phyloP scores from a whole-genome alignment of 2,329 filamentous ascomycete species.

The Phialemoniopsis sp. region DNA sequence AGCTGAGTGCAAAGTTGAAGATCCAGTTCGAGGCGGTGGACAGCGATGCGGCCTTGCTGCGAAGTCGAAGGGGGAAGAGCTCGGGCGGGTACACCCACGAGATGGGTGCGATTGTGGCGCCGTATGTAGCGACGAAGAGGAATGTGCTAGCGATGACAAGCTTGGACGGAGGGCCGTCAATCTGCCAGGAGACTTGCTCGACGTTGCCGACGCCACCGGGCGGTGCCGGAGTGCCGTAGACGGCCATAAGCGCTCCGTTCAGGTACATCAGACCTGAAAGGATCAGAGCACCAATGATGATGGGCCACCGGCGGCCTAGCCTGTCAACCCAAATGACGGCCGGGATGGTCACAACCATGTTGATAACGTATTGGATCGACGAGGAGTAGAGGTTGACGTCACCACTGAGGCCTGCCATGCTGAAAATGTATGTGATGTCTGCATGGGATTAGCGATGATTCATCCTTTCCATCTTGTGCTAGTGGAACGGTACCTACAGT shows the following conservation, averaged over 20 bases:
- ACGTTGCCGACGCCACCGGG: too few relatives aligned
- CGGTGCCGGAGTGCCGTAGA: too few relatives aligned
- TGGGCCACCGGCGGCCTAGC: too few relatives aligned
- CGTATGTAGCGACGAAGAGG: conserved; percentile 59
- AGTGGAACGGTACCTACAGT: conserved; percentile 3
- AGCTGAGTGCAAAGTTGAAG: conserved; percentile 56
- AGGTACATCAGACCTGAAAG: too few relatives aligned
- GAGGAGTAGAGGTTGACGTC: conserved; percentile 38
- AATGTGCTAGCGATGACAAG: conserved; percentile 64
- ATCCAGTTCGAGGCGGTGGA: conserved; percentile 47
- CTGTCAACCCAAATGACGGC: too few relatives aligned
- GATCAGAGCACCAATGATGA: conserved; percentile 12
- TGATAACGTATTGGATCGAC: conserved; percentile 39
- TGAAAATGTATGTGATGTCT: conserved; percentile 57
- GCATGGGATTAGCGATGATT: too few relatives aligned
- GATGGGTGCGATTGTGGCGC: conserved; percentile 58
- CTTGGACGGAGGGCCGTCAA: conserved; percentile 51
- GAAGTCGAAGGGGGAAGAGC: conserved; percentile 57
- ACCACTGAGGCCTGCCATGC: conserved; percentile 51
- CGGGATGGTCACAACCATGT: too few relatives aligned
- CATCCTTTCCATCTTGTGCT: too few relatives aligned
- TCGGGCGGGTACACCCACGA: conserved; percentile 67
- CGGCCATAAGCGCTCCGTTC: too few relatives aligned
- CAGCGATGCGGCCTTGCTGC: conserved; percentile 55
- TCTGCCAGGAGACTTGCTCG: conserved; percentile 40